These are phyloP conservation scores for Metschnikowia aberdeeniae DNA, from an alignment of 805 yeast genomes.

Conservation along the genomic window DNA sequence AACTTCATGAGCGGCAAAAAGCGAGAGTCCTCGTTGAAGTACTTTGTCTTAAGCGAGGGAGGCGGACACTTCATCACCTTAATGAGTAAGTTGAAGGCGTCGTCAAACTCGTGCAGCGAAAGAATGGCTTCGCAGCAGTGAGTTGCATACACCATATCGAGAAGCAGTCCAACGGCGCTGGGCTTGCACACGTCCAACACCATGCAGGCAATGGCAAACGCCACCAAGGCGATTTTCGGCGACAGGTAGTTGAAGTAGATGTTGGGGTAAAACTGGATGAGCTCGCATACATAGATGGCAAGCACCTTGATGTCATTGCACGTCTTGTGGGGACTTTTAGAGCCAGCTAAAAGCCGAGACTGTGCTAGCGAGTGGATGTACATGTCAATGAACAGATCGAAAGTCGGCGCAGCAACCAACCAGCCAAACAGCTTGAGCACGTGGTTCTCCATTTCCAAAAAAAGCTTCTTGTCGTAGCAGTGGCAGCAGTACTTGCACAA, in stretches of 20 bases:
- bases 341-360: conserved; percentile 23
- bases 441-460: conserved; percentile 67
- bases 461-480: conserved; percentile 51
- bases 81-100: conserved; percentile 21
- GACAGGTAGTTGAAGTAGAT: conserved; percentile 55
- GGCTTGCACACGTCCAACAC: conserved; percentile 32
- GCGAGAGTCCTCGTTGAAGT: conserved; percentile 36
- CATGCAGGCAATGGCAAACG: conserved; percentile 41
- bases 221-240: conserved; percentile 41
- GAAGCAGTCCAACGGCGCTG: conserved; percentile 8
- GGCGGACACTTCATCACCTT: conserved; percentile 45
- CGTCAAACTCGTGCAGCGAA: conserved; percentile 10
- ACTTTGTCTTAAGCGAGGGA: conserved; percentile 43
- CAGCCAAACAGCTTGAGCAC: conserved; percentile 60
- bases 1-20: conserved; percentile 35
- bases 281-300: conserved; percentile 60
- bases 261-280: conserved; percentile 58
- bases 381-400: conserved; percentile 61
- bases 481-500: conserved; percentile 55
- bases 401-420: conserved; percentile 59
- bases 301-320: conserved; percentile 49
- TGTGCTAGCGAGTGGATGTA: conserved; percentile 37
- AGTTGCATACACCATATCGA: conserved; percentile 17
- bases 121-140: conserved; percentile 7
- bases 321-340: conserved; percentile 25